Base-by-base conservation (phyloP, 2,329 filamentous ascomycete species). In the Diaporthe nobilis region DNA sequence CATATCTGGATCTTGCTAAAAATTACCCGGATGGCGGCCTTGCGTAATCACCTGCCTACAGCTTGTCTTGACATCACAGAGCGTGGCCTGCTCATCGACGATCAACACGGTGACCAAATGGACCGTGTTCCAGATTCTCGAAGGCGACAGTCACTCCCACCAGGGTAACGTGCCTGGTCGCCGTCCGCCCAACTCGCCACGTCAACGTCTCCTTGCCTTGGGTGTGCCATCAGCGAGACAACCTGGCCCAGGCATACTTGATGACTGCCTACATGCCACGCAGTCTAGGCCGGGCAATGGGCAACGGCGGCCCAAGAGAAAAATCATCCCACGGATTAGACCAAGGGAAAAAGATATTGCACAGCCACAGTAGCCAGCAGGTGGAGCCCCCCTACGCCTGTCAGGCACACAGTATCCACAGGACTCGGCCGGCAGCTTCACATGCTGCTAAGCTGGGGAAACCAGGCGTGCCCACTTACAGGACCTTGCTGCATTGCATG, bases 401-500 rank as follows among this genome's bases (percentile, higher is more conserved):
- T 39, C 47, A 17, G 15, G 15, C 34, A 42, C 31, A 28, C 34
- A 28, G 65, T 68, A 53, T 53, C 65, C 65, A 70, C 65, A 15
- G 42, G 47, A 70, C n/a, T 55, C 42, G 49, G 22, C 34, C n/a
- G 42, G 15, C 17, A 42, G n/a, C 22, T 70, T 55, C n/a, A 31
- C 65, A 70, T 70, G 39, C 60, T 31, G 31, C 34, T 39, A 13
- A 60, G 28, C 25, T 65, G n/a, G 47, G 60, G 53, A n/a, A 31
- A 31, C 28, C 44, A 34, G 31, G 31, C 31, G 55, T 28, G 70
- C n/a, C 55, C 58, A 73, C 61, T 65, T 65, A 44, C 71, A 65
- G 55, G n/a, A 31, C 47, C 71, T 65, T 65, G 71, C 71, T 73
- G 71, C 71, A 63, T 73, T 73, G 71, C 71, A 73, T 73, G 44